These are phyloP conservation scores for Monilinia fructicola DNA, from an alignment of 2,329 filamentous ascomycete species.

Conservation along the genomic window DNA sequence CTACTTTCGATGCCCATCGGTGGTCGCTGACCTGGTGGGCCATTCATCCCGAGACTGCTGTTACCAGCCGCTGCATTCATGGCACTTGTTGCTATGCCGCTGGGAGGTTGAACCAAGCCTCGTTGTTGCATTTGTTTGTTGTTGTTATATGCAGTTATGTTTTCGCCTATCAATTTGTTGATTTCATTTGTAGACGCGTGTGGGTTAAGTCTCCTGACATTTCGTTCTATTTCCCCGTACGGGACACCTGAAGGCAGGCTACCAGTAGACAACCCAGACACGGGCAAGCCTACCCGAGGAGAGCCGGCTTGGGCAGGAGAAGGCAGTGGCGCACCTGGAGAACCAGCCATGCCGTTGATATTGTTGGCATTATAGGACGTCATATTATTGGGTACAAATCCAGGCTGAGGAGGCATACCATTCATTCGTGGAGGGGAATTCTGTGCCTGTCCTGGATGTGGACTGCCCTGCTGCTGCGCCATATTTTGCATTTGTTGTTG, in stretches of 20 bases:
- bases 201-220: conserved; percentile 12
- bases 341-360: conserved; percentile 49
- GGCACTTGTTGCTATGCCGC: conserved; percentile 50
- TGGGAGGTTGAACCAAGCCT: conserved; percentile 37
- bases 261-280: conserved; percentile 21
- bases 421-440: conserved; percentile 44
- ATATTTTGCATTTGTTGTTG: conserved; percentile 36
- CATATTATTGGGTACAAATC: conserved; percentile 45
- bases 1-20: conserved; percentile 43
- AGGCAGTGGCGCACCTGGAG: conserved; percentile 35
- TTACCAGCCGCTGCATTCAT: conserved; percentile 51
- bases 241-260: conserved; percentile 11
- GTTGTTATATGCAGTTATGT: conserved; percentile 19
- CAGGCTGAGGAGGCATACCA: conserved; percentile 34
- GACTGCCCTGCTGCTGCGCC: conserved; percentile 35
- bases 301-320: conserved; percentile 37
- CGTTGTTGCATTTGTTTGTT: conserved; percentile 38
- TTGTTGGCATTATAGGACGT: conserved; percentile 50
- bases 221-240: conserved; percentile 17
- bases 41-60: conserved; percentile 26
- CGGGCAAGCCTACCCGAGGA: conserved; percentile 35
- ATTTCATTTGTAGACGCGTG: conserved; percentile 19
- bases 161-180: conserved; percentile 42
- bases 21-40: conserved; percentile 17
- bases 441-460: conserved; percentile 37